Base-by-base conservation (phyloP, 208 protist species). In the Trypanosoma conorhini region DNA sequence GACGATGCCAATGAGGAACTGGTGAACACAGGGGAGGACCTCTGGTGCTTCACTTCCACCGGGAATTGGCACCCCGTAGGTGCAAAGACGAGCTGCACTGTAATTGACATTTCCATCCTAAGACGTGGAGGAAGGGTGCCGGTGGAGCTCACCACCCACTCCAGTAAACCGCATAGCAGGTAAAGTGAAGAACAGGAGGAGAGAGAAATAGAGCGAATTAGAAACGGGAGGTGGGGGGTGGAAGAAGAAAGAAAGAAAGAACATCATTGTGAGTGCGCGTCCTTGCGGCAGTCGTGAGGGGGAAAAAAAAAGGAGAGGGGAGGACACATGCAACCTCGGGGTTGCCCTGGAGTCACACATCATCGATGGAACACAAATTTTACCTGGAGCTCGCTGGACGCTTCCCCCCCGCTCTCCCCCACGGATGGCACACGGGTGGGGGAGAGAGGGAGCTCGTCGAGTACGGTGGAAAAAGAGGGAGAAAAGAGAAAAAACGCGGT, bases 11-110 rank as follows among this genome's bases (percentile, higher is more conserved):
- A 8, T 5, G 64, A 65, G 19, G 50, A 66, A 38, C 64, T 66
- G 19, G 62, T 44, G 24, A 60, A 66, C 12, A 59, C 57, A 42
- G 56, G 31, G 12, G 64, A 26, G 3, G 64, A 54, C 40, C 51
- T 56, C 26, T 52, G 28, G 21, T 70, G 62, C 19, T 50, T 58
- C 48, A 76, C 56, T 26, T 65, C 64, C 31, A 76, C 24, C 22
- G 51, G 30, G 40, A 76, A 46, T 58, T 50, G 24, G 65, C 28
- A 57, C 26, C 71, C 71, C 19, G 71, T 76, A 13, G 50, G 42
- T 22, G 63, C 71, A 28, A 76, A 38, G 35, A 76, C 57, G 3
- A 76, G 51, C 28, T 76, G 54, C 33, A 76, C 71, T 33, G 44
- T 40, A n/a, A 70, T 60, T 24, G 10, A 28, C 71, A 76, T 76